Base-by-base conservation (phyloP, 805 yeast species). In the Nakazawaea laoshanensis region DNA sequence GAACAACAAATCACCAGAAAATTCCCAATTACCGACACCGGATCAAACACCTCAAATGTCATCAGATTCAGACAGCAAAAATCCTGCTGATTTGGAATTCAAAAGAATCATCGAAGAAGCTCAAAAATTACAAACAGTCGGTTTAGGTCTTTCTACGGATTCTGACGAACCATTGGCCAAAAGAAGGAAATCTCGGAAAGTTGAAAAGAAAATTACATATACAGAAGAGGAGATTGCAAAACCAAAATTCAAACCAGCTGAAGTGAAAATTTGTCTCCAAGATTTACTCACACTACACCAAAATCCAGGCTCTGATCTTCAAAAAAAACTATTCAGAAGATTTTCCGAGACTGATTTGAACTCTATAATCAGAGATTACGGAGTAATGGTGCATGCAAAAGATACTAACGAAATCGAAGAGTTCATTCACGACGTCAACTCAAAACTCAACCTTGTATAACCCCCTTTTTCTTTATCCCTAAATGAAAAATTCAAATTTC, bases 11-110 rank as follows among this genome's bases (percentile, higher is more conserved):
- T 38, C 41, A 27, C 39, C 3, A 8, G 24, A 17, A 7, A 15
- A 24, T 23, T 14, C 10, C 5, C 43, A 43, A 24, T 39, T 53
- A 10, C 53, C 49, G 8, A 53, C 59, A 8, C 60, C 60, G 2
- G 37, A 46, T 15, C 43, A 42, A n/a, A 45, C 55, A 3, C 57
- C 57, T n/a, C 36, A 38, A 4, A 33, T 33, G 19, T 20, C 9
- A 10, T 18, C 20, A 11, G 32, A 17, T 7, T 12, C 15, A 18
- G 15, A 24, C 16, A 13, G 11, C 11, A 21, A 19, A 11, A 22
- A 23, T n/a, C 50, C 47, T 35, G 41, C 44, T 19, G 57, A 53
- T 28, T 34, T 42, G 11, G 55, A 51, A 29, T 45, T 43, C 37
- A 38, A 24, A 32, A 37, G 30, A 11, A 47, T 49, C 15, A 34